Evolutionary conservation across 345 rosid genomes (phyloP), one percentile per base, ranked within the genome.

Genomic region (Arabis alpina): DNA sequence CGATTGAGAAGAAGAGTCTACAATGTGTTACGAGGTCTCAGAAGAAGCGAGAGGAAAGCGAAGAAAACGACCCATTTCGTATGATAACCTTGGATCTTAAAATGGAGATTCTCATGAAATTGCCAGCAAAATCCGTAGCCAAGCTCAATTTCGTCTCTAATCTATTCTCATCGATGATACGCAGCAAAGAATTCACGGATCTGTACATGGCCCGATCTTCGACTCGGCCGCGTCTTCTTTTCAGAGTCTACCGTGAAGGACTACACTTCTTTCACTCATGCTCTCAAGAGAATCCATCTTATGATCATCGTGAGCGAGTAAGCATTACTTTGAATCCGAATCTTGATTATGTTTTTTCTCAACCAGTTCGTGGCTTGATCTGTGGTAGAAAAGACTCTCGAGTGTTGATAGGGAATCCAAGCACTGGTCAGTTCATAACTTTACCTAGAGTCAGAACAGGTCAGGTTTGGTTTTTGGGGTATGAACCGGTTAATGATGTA

Each of bases 201-300:
- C 9, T 53, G 41, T 40, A 24, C 59, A 10, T 25, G 51, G 1
- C 40, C 9, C 60, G 40, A n/a, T 52, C 59, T 2, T 24, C 30
- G 5, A 5, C 11, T 41, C 61, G 13, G 9, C 58, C 58, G 8
- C 59, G 59, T 8, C 27, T 65, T n/a, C 60, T 65, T n/a, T 52
- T 65, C 14, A 4, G 49, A 10, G 48, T 36, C 14, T 1, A 5
- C 49, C 0, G 10, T 30, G 10, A 8, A 4, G 2, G n/a, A 8
- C 23, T 0, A 9, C 57, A 13, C 49, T 32, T 48, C 41, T 58
- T 58, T 2, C 57, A 48, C 27, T 25, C 70, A 0, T 58, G 6
- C 16, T 49, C 66, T 4, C 73, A 58, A 25, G 58, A 48, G 27
- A 41, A 48, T 40, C 50, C 57, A 27, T 37, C 65, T 6, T 49